These are phyloP conservation scores for Aureoboletus auriporus DNA, from an alignment of 768 basidiomycete species.

Conservation along the genomic window DNA sequence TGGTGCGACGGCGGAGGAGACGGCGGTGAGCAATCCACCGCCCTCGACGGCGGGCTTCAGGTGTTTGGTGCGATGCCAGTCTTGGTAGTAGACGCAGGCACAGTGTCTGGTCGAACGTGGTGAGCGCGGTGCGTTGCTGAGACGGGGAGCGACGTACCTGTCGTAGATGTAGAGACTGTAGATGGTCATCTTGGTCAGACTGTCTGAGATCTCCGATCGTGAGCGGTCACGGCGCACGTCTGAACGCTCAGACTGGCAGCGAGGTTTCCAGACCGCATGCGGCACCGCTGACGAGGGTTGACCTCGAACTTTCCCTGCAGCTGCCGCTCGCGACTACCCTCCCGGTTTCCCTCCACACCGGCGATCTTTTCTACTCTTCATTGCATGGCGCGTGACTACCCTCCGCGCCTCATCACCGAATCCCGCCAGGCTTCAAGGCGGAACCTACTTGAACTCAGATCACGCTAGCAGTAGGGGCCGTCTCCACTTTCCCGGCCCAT, in stretches of 20 bases:
- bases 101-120: conserved; percentile 61
- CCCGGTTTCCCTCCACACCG: conserved; percentile 77
- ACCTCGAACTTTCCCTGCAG: conserved; percentile 47
- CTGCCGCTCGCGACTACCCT: conserved; percentile 48
- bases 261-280: conserved; percentile 68
- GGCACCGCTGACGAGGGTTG: conserved; percentile 53
- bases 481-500: conserved; percentile 39
- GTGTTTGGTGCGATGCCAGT: conserved; percentile 82
- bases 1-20: conserved; percentile 63
- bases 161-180: conserved; percentile 93
- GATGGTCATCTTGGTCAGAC: conserved; percentile 69
- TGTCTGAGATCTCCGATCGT: too few relatives aligned
- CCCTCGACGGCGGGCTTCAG: conserved; percentile 71
- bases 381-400: conserved; percentile 68
- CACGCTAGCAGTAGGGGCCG: conserved; percentile 17
- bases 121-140: not conserved
- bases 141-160: conserved; percentile 39
- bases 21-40: conserved; percentile 65
- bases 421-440: conserved; percentile 59
- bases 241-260: too few relatives aligned
- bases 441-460: conserved; percentile 54
- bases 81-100: conserved; percentile 90
- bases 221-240: conserved; percentile 62
- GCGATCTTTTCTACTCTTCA: conserved; percentile 73
- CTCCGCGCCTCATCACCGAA: conserved; percentile 69